Base-by-base conservation (phyloP, 192 early-diverging fungal species). In the Coemansia sp. region DNA sequence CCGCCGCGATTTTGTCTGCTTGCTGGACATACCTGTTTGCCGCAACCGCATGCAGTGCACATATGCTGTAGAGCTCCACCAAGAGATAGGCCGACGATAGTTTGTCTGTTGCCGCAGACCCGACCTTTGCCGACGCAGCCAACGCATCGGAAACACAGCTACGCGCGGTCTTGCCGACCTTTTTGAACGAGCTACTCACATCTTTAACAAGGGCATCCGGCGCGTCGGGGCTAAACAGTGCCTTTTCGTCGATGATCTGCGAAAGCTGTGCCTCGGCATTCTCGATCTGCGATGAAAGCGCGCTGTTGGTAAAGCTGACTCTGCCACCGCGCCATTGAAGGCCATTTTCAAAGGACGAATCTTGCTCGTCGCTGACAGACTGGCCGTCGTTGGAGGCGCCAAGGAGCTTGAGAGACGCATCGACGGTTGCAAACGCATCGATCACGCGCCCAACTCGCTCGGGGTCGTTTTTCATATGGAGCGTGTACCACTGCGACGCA, bases 301-400 rank as follows among this genome's bases (percentile, higher is more conserved):
- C 68, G 2, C 49, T 54, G 72, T 55, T 67, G 6, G 68, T 56
- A 62, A 65, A 71, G 5, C 32, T 31, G 20, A 80, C 49, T 20
- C 17, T 34, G 30, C 72, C 77, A 36, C 68, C 68, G 48, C 77
- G 77, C 77, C 77, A 80, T 18, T 38, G 59, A 30, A 81, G 67
- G 34, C 38, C 29, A 54, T 69, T 51, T 28, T 65, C 63, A 49
- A 36, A 64, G 17, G 77, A 54, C 6, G 22, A 16, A 11, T 22
- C 60, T 12, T 57, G 31, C 45, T 28, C 36, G 31, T 48, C 56
- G 49, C 28, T 50, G 7, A 25, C 61, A 5, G 36, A 18, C 28
- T 30, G 57, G 6, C 16, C n/a, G 20, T 29, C 61, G 20, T 40
- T 48, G 32, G 28, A 29, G 29, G 40, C 7, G 16, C 34, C 25